phyloP scores from a whole-genome alignment of 73 alveolate genomes.

The Paramecium biaurelia region DNA sequence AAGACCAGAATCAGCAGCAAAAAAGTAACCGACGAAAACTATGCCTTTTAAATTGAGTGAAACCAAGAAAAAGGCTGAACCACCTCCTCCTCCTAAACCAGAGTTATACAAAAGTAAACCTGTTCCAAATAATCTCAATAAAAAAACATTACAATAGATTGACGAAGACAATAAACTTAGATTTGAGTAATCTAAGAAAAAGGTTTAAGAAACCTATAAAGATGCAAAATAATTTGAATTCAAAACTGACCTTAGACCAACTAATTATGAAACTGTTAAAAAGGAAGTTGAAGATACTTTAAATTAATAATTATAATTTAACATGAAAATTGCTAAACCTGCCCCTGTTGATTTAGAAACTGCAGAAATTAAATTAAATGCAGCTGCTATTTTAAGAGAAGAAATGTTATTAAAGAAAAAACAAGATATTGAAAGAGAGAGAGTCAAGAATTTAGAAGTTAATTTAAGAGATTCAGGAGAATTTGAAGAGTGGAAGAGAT shows the following conservation, averaged over 20 bases:
- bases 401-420: constrained; percentile 84
- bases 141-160: constrained; percentile 80
- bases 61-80: constrained; percentile 90
- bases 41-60: constrained; percentile 93
- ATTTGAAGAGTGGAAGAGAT: constrained; percentile 91
- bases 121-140: constrained; percentile 81
- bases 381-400: constrained; percentile 97
- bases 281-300: constrained; percentile 78
- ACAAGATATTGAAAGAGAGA: constrained; percentile 88
- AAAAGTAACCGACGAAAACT: constrained; percentile 82
- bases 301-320: constrained; percentile 71
- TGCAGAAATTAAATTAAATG: constrained; percentile 91
- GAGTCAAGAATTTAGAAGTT: constrained; percentile 88
- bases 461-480: constrained; percentile 95
- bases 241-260: constrained; percentile 80
- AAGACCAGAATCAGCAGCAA: constrained; percentile 69
- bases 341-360: constrained; percentile 79
- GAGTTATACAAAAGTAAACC: constrained; percentile 82
- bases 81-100: constrained; percentile 85
- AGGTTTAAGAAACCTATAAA: constrained; percentile 63
- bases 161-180: constrained; percentile 75
- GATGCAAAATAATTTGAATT: constrained; percentile 73
- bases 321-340: constrained; percentile 53
- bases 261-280: constrained; percentile 70
- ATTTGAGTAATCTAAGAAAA: constrained; percentile 74